phyloP scores from a whole-genome alignment of 176 grass and related monocot genomes.

The Oryza punctata region DNA sequence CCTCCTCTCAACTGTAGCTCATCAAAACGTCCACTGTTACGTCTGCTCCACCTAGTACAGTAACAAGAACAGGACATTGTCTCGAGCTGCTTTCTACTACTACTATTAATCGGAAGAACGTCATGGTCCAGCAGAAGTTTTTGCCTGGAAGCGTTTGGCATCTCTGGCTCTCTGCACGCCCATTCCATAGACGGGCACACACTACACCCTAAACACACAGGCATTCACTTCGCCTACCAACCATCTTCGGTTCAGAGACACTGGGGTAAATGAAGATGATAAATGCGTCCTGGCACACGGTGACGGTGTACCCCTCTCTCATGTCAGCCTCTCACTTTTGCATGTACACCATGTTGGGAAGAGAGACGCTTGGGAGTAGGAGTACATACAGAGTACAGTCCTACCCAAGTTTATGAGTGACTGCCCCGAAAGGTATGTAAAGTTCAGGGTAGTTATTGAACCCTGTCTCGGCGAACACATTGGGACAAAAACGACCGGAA shows the following conservation, averaged over 20 bases:
- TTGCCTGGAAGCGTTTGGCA: neutral
- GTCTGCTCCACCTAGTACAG: neutral
- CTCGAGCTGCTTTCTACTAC: neutral
- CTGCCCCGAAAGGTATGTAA: constrained; percentile 4
- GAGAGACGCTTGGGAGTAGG: neutral
- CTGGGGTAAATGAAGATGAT: constrained; percentile 11
- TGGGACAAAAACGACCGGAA: neutral
- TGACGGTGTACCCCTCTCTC: neutral
- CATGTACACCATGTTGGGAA: neutral
- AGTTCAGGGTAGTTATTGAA: neutral
- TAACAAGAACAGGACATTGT: neutral
- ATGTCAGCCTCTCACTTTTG: neutral
- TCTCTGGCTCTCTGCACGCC: neutral
- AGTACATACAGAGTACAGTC: neutral
- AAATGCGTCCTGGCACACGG: constrained; percentile 12
- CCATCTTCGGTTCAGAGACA: constrained; percentile 9
- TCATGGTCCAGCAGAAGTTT: neutral
- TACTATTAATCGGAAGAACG: neutral
- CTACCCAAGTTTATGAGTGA: constrained; percentile 3
- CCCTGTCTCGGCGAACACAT: neutral
- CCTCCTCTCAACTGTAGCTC: neutral
- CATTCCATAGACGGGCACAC: neutral
- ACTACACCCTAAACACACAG: neutral
- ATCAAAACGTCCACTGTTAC: neutral
- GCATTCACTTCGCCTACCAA: constrained; percentile 25